Evolutionary conservation across 2,329 filamentous ascomycete genomes (phyloP), one percentile per base, ranked within the genome.

Genomic region (Pseudocercospora macadamiae): DNA sequence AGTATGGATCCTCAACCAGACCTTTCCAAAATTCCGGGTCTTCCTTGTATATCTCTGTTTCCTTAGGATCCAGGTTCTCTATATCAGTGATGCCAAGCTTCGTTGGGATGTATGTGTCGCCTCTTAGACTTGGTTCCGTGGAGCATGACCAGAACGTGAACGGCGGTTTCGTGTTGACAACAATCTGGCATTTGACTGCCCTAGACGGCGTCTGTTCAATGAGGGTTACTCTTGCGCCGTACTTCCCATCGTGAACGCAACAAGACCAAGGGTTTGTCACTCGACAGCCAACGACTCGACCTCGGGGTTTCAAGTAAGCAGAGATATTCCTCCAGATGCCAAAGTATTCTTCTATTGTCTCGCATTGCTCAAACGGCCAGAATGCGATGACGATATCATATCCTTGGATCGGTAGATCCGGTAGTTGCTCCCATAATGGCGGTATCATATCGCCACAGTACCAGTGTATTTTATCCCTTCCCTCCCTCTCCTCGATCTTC

Each of bases 371-470:
- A 18, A 64, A 66, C 8, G 55, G 21, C 58, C 62, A 66, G 7
- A 58, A 57, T 9, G 55, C 59, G 37, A 66, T 55, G 12, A 66
- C 58, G 10, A 66, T 19, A 52, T 66, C 64, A 32, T 66, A 66
- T n/a, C 59, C 49, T 7, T 49, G 53, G 10, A 42, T 32, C 2
- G 55, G 54, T 8, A 64, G 42, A 28, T 52, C 25, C 5, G 59
- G 51, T 4, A 63, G 5, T 23, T 62, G 28, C 26, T 51, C 12
- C 18, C 54, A 28, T 18, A 66, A 39, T 14, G 64, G 52, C 18
- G 49, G 42, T 9, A 47, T 42, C 4, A 59, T 58, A 28, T 64
- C 58, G n/a, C 54, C 64, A 10, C 51, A 37, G 30, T 61, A 53
- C 61, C 61, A 63, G 12, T 57, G 54, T 9, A 63, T 58, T 14